Percentiles rank a stretch among this genome's conserved stretches.
phyloP scores from a whole-genome alignment of 75 land plant species.

The Cryptomeria japonica region DNA sequence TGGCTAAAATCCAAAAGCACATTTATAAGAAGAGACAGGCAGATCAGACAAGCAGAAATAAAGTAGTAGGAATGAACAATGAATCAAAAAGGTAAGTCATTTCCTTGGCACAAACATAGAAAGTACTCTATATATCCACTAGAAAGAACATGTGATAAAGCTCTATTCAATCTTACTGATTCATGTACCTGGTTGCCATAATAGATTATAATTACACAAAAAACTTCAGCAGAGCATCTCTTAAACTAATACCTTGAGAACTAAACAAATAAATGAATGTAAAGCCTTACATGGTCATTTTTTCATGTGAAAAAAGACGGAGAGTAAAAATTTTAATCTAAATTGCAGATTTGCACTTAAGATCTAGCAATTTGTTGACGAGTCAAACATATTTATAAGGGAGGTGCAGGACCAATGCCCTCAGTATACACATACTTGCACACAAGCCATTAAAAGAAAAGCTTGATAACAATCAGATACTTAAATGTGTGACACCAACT shows the following conservation, averaged over 20 bases:
- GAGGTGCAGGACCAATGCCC: neutral
- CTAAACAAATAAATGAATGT: neutral
- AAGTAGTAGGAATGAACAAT: neutral
- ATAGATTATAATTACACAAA: neutral
- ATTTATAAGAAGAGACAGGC: neutral
- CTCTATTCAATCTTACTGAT: neutral
- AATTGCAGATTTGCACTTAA: neutral
- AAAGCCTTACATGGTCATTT: neutral
- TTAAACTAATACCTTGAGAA: neutral
- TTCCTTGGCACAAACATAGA: conserved; percentile 1
- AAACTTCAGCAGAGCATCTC: neutral
- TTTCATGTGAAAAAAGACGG: neutral
- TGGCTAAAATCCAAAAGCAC: conserved; percentile 2
- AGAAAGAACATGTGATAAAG: neutral
- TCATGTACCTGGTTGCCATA: neutral
- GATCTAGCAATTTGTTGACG: neutral
- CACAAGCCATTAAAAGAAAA: neutral
- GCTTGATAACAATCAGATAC: neutral
- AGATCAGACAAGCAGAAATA: neutral
- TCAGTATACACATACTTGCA: neutral
- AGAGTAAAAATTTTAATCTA: neutral
- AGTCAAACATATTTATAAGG: neutral
- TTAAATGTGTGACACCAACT: neutral
- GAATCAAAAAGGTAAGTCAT: neutral
- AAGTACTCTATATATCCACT: neutral